These are phyloP conservation scores for Trypanosoma platydactyli DNA, from an alignment of 208 protist genomes.

Conservation along the genomic window DNA sequence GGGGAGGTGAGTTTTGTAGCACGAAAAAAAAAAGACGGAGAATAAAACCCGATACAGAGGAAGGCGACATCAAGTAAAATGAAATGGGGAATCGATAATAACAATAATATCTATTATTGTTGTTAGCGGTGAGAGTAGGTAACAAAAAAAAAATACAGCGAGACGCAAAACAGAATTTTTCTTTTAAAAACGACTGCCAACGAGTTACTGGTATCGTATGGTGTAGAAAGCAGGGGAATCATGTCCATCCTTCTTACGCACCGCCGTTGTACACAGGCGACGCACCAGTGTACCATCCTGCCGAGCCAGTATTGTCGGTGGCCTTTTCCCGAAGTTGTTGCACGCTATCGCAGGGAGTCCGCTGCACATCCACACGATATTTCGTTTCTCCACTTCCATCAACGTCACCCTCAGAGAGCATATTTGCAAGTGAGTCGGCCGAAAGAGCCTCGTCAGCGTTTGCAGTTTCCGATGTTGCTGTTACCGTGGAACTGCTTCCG, in stretches of 20 bases:
- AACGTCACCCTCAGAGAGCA: slow-evolving; percentile 42
- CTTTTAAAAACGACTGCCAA: background rate
- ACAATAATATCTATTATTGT: too few species aligned
- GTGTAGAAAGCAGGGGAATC: too few species aligned
- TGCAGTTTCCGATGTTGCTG: background rate
- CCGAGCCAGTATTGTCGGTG: slow-evolving; percentile 49
- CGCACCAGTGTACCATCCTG: slow-evolving; percentile 69
- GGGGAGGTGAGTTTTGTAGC: background rate
- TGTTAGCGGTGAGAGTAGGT: background rate
- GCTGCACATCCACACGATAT: slow-evolving; percentile 50
- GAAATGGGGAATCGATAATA: too few species aligned
- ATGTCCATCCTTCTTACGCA: background rate
- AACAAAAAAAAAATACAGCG: slow-evolving; percentile 7
- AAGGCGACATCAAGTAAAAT: slow-evolving; percentile 5
- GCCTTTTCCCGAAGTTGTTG: slow-evolving; percentile 53
- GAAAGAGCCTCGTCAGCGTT: slow-evolving; percentile 33
- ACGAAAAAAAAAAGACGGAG: slow-evolving; percentile 2
- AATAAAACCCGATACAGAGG: slow-evolving; percentile 12
- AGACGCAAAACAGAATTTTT: background rate
- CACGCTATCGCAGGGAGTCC: slow-evolving; percentile 53
- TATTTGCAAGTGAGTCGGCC: slow-evolving; percentile 60
- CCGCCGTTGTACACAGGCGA: slow-evolving; percentile 26
- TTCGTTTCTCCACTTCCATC: slow-evolving; percentile 23
- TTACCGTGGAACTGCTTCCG: background rate
- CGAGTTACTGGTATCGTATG: background rate